phyloP scores from a whole-genome alignment of 2,329 filamentous ascomycete genomes.

The Pseudopyricularia javanii region DNA sequence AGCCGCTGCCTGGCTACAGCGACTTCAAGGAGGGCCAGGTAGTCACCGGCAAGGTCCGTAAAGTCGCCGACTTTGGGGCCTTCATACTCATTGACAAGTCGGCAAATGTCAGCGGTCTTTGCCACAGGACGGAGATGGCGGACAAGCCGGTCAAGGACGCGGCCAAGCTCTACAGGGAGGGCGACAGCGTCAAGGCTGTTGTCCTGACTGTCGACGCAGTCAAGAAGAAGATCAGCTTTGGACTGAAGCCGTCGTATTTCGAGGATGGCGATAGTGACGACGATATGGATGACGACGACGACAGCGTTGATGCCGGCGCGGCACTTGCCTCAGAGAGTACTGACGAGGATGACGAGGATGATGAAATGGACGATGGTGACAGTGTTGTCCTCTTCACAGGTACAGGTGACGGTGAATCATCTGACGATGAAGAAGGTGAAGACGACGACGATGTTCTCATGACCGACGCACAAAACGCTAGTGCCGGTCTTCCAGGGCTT shows the following conservation, averaged over 20 bases:
- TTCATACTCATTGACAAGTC: conserved; percentile 87
- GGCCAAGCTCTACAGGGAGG: conserved; percentile 79
- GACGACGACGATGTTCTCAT: conserved; percentile 30
- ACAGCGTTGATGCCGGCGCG: conserved; percentile 32
- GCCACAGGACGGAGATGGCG: conserved; percentile 85
- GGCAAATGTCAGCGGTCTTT: conserved; percentile 80
- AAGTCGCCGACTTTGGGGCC: conserved; percentile 88
- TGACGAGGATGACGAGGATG: conserved; percentile 33
- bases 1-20: conserved; percentile 58
- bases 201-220: conserved; percentile 65
- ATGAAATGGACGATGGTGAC: conserved; percentile 33
- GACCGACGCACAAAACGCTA: conserved; percentile 17
- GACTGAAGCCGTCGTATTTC: conserved; percentile 77
- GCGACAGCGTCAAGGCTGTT: conserved; percentile 87
- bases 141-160: conserved; percentile 74
- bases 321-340: conserved; percentile 27
- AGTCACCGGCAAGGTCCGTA: conserved; percentile 81
- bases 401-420: conserved; percentile 23
- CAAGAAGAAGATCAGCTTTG: conserved; percentile 74
- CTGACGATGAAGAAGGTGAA: conserved; percentile 21
- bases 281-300: conserved; percentile 25
- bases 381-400: conserved; percentile 30
- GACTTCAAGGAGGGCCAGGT: conserved; percentile 70
- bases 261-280: conserved; percentile 39
- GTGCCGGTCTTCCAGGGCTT: conserved; percentile 38